Base-by-base conservation (phyloP, 2,329 filamentous ascomycete species). In the Penicillium sp. region DNA sequence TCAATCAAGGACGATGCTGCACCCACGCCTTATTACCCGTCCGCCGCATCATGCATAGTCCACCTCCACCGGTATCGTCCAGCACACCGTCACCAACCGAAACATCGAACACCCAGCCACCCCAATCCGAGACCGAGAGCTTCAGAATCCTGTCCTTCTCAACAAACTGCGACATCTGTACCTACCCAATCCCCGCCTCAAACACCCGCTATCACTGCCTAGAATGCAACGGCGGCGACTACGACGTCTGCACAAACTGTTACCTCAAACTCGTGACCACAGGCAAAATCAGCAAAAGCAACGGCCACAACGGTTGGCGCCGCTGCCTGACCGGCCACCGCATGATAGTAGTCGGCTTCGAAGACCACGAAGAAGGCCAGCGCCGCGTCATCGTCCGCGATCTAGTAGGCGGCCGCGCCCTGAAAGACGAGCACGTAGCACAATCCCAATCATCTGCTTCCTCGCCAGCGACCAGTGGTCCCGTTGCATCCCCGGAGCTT, bases 261-360 rank as follows among this genome's bases (percentile, higher is more conserved):
- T 96, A 96, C 68, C 73, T 79, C 41, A 80, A 79, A 39, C 77
- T 91, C 7, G 79, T 87, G 1, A 71, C 76, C 2, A 78, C 78
- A 0, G 79, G 80, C 8, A 82, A 81, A 38, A 84, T 96, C 54
- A 83, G 81, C 47, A 73, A 76, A 14, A 86, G 91, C 53, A 90
- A 95, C 57, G 90, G 91, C 0, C 77, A 83, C 4, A 78, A 77
- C 10, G 91, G 91, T 3, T 96, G 92, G 92, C 80, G 90, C 10
- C 80, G 90, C 41, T 97, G 92, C 65, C 77, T 84, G 0, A 77
- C 79, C 35, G 87, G 87, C 4, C 92, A 97, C 64, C 82, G 91
- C 28, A 95, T 95, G 89, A 81, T 85, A 0, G 75, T 95, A 10
- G 76, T 95, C 10, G 85, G 83, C 0, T 95, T 92, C 63, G 79